phyloP scores from a whole-genome alignment of 1,284 basidiomycete genomes.

The Blastosporella zonata region DNA sequence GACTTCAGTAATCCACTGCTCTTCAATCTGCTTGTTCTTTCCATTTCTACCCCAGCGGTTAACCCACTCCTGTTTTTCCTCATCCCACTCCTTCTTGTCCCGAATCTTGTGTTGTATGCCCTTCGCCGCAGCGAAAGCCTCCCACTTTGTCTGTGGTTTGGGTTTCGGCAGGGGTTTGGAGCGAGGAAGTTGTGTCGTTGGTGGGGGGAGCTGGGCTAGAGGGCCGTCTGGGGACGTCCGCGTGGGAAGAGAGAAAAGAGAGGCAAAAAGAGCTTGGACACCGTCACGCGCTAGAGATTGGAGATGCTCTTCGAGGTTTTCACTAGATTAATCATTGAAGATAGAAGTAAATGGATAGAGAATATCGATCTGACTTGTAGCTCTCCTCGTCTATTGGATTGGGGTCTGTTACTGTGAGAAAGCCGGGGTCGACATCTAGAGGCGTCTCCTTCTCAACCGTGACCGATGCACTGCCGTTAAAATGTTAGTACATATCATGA shows the following conservation, averaged over 20 bases:
- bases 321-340: conserved; percentile 36
- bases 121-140: conserved; percentile 91
- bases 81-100: conserved; percentile 91
- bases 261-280: conserved; percentile 77
- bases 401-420: conserved; percentile 83
- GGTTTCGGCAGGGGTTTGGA: conserved; percentile 92
- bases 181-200: conserved; percentile 78
- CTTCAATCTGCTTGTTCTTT: conserved; percentile 87
- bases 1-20: conserved; percentile 92
- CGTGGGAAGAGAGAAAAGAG: conserved; percentile 84
- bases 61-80: conserved; percentile 93
- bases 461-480: conserved; percentile 53
- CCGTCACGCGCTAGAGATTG: conserved; percentile 82
- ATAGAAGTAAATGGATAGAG: not conserved
- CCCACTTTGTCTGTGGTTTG: conserved; percentile 95
- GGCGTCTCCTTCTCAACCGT: conserved; percentile 78
- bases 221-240: conserved; percentile 79
- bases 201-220: conserved; percentile 77
- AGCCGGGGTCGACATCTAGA: conserved; percentile 80
- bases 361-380: conserved; percentile 57
- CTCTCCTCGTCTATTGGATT: conserved; percentile 81
- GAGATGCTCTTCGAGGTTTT: conserved; percentile 80
- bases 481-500: conserved; percentile 4
- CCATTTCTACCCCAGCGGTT: conserved; percentile 89
- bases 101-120: conserved; percentile 84